Conservation (phyloP, 805 yeast genomes). For the Ogataea chonburiensis region DNA sequence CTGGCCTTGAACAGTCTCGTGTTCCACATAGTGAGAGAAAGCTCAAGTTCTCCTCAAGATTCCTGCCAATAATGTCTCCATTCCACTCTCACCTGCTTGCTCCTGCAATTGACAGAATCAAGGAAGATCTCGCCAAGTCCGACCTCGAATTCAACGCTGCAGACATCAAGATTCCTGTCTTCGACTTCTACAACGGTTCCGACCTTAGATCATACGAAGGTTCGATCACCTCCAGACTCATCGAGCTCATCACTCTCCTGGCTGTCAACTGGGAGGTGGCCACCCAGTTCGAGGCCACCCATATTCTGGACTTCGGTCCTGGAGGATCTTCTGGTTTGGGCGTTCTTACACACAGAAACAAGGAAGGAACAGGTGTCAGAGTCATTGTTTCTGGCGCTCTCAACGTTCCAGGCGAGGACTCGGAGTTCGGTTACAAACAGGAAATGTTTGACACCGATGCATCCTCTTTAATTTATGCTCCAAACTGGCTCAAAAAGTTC, state of each 20-base stretch:
- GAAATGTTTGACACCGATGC: constrained; percentile 79
- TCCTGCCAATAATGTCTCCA: constrained; percentile 93
- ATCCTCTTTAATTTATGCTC: constrained; percentile 71
- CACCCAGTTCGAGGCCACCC: constrained; percentile 78
- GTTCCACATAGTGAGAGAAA: constrained; percentile 93
- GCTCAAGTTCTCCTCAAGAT: constrained; percentile 87
- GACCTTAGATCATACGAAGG: constrained; percentile 61
- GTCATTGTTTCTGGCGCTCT: constrained; percentile 90
- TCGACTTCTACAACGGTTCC: constrained; percentile 81
- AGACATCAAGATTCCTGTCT: constrained; percentile 79
- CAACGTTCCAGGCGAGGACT: constrained; percentile 62
- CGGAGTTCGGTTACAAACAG: constrained; percentile 93
- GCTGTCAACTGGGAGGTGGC: constrained; percentile 96
- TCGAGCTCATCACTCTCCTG: constrained; percentile 78
- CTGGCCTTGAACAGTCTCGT: constrained; percentile 94
- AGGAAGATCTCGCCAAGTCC: constrained; percentile 60
- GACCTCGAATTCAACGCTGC: constrained; percentile 54
- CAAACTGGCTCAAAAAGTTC: constrained; percentile 87
- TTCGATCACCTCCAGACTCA: constrained; percentile 65
- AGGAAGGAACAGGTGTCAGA: constrained; percentile 98
- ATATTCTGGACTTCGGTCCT: constrained; percentile 95
- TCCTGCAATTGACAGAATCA: constrained; percentile 66
- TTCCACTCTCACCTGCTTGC: constrained; percentile 89
- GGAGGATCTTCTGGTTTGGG: constrained; percentile 98
- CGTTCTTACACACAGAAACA: constrained; percentile 92